A percentile compares a stretch with the other conserved stretches of the same genome.
These are phyloP conservation scores for Eucalyptus caleyi DNA, from an alignment of 345 rosid genomes.

Conservation along the genomic window DNA sequence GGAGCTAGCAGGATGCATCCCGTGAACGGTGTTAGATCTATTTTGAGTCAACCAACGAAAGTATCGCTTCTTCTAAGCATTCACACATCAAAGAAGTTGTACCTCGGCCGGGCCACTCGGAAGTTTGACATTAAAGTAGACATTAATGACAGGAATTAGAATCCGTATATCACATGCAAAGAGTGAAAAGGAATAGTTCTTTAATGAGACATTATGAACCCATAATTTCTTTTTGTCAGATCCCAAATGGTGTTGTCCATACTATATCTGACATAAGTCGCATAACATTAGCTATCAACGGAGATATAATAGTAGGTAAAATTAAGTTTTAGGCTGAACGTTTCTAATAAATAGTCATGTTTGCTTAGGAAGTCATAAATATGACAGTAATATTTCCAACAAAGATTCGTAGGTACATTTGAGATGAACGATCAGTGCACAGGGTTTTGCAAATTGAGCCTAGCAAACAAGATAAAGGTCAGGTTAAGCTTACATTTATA, in stretches of 20 bases:
- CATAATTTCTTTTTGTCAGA: neutral
- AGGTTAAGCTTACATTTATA: neutral
- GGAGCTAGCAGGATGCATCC: neutral
- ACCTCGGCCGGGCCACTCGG: neutral
- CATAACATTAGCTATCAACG: neutral
- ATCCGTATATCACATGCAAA: neutral
- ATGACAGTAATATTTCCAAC: neutral
- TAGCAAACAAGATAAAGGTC: neutral
- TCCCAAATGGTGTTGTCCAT: neutral
- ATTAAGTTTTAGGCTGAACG: neutral
- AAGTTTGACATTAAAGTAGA: neutral
- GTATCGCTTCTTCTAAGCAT: neutral
- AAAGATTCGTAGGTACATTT: neutral
- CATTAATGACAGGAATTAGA: neutral
- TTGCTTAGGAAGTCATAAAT: neutral
- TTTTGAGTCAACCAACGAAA: neutral
- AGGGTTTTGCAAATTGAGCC: neutral
- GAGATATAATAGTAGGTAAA: neutral
- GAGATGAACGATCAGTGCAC: neutral
- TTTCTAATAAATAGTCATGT: neutral
- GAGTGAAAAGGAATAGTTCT: neutral
- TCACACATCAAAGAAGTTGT: neutral
- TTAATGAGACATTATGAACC: neutral
- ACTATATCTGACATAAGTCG: neutral
- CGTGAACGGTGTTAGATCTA: neutral